Conservation (phyloP, 192 early-diverging fungal genomes). For the Coemansia biformis region DNA sequence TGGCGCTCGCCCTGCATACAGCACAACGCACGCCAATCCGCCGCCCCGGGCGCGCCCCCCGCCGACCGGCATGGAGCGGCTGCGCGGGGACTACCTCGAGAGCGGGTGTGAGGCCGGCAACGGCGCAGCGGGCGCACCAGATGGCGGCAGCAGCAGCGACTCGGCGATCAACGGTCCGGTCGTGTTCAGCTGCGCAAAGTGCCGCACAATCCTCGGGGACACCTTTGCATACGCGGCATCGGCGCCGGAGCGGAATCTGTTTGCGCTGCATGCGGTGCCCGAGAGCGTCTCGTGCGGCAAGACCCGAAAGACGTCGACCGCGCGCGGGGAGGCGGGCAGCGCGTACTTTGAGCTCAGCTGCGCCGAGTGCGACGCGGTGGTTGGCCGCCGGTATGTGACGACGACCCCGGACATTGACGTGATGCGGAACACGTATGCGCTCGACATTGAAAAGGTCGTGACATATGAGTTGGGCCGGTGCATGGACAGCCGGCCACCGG, state of each 20-base stretch:
- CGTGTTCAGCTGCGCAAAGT: slow-evolving; percentile 45
- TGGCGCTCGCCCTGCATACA: background rate
- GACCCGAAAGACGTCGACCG: slow-evolving; percentile 18
- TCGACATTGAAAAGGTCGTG: slow-evolving; percentile 35
- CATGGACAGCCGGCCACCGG: slow-evolving; percentile 10
- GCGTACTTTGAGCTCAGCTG: slow-evolving; percentile 36
- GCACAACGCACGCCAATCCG: too few species aligned
- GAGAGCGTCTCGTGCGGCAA: slow-evolving; percentile 23
- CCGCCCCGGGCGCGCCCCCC: too few species aligned
- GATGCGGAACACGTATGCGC: slow-evolving; percentile 26
- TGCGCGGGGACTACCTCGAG: slow-evolving; percentile 12
- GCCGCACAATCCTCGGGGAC: slow-evolving; percentile 46
- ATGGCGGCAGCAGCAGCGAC: slow-evolving; percentile 8
- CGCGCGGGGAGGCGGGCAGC: slow-evolving; percentile 29
- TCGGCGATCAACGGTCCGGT: slow-evolving; percentile 40
- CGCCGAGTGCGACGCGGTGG: slow-evolving; percentile 23
- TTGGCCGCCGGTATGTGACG: slow-evolving; percentile 35
- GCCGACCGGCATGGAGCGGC: slow-evolving; percentile 12
- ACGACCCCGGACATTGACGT: slow-evolving; percentile 31
- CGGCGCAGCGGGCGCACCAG: too few species aligned
- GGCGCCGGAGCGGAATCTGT: slow-evolving; percentile 36
- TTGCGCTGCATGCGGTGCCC: slow-evolving; percentile 36
- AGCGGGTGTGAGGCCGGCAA: slow-evolving; percentile 4
- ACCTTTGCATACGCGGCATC: slow-evolving; percentile 44
- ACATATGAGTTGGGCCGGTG: slow-evolving; percentile 48